Evolutionary conservation across 306 rosid genomes (phyloP), one percentile per base, ranked within the genome.

Genomic region (Cucumis hystrix): DNA sequence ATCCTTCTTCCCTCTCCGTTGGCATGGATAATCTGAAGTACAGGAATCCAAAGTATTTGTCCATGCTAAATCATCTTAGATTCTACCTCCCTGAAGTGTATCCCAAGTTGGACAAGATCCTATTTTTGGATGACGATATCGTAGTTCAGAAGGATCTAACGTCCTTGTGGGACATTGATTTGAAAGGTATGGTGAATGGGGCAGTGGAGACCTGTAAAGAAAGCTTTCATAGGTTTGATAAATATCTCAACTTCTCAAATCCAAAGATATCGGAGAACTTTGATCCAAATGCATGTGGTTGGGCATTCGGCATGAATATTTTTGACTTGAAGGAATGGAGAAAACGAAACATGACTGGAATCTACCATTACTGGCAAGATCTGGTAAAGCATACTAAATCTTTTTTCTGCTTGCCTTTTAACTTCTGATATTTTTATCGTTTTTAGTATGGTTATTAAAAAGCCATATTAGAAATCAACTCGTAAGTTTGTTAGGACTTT

Each of bases 201-300:
- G 97, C 98, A n/a, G 98, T 95, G 81, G 97, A 92, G 86, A 95
- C 98, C 79, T 95, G 97, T 83, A 95, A 95, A 86, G 97, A 92
- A 88, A 95, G 98, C 86, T 95, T 95, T 84, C 98, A 95, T 82
- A 87, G 97, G 89, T 95, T 90, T 83, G 98, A 95, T 82, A 95
- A 95, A 87, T 95, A 95, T 87, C 91, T 95, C 77, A 92, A 95
- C 84, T 95, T 95, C 84, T 85, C 97, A 77, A 90, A 90, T 78
- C 98, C 93, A 51, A 75, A 84, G 79, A 95, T 95, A 82, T 90
- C 95, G 40, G 84, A 83, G 25, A 95, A 95, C 80, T 95, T 95
- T 54, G 87, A 89, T 85, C 97, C 95, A 40, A 86, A 90, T 85
- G 97, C 97, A 62, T 95, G 97, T 88, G 98, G 98, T 45, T 95